Percentiles rank a stretch among this genome's conserved stretches.
Evolutionary conservation across 2,329 filamentous ascomycete species (phyloP).

Genomic region (Chaetomium sp.): DNA sequence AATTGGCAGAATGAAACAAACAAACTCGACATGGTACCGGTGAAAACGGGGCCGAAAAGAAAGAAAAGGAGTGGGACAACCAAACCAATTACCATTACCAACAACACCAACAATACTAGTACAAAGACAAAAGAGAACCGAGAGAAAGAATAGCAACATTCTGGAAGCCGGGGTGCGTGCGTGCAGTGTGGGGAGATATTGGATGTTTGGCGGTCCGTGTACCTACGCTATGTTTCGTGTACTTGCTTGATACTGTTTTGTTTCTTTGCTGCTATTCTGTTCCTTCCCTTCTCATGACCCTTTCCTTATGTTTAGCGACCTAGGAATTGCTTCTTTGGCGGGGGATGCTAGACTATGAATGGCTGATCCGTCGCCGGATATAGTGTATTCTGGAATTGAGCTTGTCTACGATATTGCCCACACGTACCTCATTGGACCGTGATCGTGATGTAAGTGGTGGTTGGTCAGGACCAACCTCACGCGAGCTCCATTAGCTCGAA

Average conservation of each 20-base stretch:
- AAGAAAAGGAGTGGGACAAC: background rate
- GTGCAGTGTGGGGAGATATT: background rate
- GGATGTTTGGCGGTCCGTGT: background rate
- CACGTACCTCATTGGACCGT: background rate
- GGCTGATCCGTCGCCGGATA: slow-evolving; percentile 21
- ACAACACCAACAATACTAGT: background rate
- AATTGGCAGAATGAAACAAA: background rate
- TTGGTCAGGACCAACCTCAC: background rate
- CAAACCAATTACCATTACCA: background rate
- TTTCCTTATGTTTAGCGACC: background rate
- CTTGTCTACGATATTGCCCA: background rate
- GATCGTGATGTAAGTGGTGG: background rate
- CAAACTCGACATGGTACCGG: background rate
- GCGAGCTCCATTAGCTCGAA: too few relatives aligned
- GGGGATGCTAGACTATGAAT: slow-evolving; percentile 13
- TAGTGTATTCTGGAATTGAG: slow-evolving; percentile 6
- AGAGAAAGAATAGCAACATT: background rate
- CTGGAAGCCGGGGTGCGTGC: background rate
- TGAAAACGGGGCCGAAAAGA: background rate
- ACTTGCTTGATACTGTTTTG: background rate
- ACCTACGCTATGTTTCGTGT: too few relatives aligned
- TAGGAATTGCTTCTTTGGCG: slow-evolving; percentile 1
- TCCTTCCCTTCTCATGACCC: background rate
- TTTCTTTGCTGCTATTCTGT: background rate
- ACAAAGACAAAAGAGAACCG: slow-evolving; percentile 8